Evolutionary conservation across 139 green algal species (phyloP).

Genomic region (Astrephomene gubernaculifera): DNA sequence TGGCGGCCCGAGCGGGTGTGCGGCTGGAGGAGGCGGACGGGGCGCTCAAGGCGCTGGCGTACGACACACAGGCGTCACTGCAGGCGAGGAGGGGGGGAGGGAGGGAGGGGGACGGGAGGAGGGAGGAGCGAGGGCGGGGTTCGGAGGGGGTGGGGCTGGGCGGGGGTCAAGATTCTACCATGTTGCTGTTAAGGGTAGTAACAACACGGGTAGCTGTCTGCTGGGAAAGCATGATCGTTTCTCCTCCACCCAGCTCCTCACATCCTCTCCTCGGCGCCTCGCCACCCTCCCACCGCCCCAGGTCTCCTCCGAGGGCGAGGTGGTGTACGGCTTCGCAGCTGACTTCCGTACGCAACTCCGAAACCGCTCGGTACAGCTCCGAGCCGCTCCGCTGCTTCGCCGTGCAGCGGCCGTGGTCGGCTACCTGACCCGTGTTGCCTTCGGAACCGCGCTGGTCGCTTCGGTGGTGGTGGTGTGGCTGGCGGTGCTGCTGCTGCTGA

Average conservation of each 20-base stretch:
- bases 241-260: no score
- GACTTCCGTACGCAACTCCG: slow-evolving; percentile 75
- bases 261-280: background rate
- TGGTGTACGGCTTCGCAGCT: slow-evolving; percentile 87
- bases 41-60: slow-evolving; percentile 87
- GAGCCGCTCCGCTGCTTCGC: slow-evolving; percentile 71
- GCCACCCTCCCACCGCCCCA: slow-evolving; percentile 32
- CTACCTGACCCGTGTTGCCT: slow-evolving; percentile 66
- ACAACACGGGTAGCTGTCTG: no score
- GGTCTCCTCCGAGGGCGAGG: slow-evolving; percentile 89
- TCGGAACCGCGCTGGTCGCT: slow-evolving; percentile 90
- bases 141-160: no score
- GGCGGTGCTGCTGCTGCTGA: slow-evolving; percentile 79
- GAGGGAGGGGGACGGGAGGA: background rate
- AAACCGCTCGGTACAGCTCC: slow-evolving; percentile 71
- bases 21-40: slow-evolving; percentile 76
- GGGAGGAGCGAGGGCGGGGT: no score
- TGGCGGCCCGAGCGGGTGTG: slow-evolving; percentile 74
- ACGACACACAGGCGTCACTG: slow-evolving; percentile 79
- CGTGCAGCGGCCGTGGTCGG: slow-evolving; percentile 18
- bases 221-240: no score
- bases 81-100: slow-evolving; percentile 64
- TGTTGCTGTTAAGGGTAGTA: no score
- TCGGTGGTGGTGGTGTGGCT: slow-evolving; percentile 85
- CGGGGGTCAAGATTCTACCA: no score